A percentile compares a stretch with the other conserved stretches of the same genome.
phyloP scores from a whole-genome alignment of 1,139 yeast species.

The Candida sanyaensis region DNA sequence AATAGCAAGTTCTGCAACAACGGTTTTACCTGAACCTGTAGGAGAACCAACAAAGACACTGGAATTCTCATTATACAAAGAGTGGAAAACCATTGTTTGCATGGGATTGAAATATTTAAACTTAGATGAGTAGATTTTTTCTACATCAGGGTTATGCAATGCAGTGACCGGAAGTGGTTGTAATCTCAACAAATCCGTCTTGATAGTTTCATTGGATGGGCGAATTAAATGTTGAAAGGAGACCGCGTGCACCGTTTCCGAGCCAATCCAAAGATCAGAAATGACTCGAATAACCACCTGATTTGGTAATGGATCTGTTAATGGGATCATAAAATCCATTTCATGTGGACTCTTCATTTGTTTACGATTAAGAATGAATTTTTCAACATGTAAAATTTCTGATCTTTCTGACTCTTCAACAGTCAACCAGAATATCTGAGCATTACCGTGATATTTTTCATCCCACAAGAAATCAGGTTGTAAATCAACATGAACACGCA shows the following conservation, averaged over 20 bases:
- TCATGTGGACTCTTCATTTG: constrained; percentile 63
- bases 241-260: constrained; percentile 74
- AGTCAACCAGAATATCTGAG: constrained; percentile 89
- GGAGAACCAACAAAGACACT: constrained; percentile 96
- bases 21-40: constrained; percentile 97
- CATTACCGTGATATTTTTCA: constrained; percentile 73
- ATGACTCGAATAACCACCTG: constrained; percentile 79
- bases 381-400: constrained; percentile 79
- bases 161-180: constrained; percentile 89
- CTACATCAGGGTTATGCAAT: constrained; percentile 66
- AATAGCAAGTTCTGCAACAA: constrained; percentile 94
- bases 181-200: constrained; percentile 74
- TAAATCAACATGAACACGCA: constrained; percentile 73
- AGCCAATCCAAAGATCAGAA: constrained; percentile 89
- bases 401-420: constrained; percentile 84
- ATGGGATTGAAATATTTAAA: constrained; percentile 94
- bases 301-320: constrained; percentile 84
- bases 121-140: constrained; percentile 61
- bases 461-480: constrained; percentile 88
- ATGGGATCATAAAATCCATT: constrained; percentile 90
- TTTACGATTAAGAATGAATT: constrained; percentile 64
- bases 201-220: constrained; percentile 84
- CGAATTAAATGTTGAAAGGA: constrained; percentile 89
- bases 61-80: constrained; percentile 75
- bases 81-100: constrained; percentile 97